Evolutionary conservation across 306 rosid genomes (phyloP), one percentile per base, ranked within the genome.

Genomic region (Citrullus colocynthis): DNA sequence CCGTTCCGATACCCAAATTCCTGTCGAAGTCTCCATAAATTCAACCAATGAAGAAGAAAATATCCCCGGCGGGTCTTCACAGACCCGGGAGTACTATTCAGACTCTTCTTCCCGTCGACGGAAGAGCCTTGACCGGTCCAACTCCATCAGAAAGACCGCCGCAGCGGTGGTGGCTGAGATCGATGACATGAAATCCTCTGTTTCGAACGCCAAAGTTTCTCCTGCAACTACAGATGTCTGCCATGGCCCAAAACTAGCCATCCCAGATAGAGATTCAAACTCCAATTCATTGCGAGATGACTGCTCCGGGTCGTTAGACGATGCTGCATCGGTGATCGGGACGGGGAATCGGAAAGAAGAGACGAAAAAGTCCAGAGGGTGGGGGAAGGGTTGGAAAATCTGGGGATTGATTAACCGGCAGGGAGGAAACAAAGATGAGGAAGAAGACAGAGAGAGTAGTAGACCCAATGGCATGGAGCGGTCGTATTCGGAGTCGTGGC

Each of bases 121-220:
- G 87, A 93, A 87, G 82, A 95, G 99, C 48, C 92, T 95, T 2
- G 99, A 95, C 77, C 75, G 97, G 85, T 95, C 99, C 69, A 95
- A 78, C 85, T 95, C 99, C 9, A 88, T 95, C 13, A 64, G 96
- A 77, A 95, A 86, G 82, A 92, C 97, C 5, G 97, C 97, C 0
- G 97, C 97, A 30, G 99, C 97, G 3, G 97, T 92, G 79, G 97
- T 95, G 82, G 97, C 95, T 0, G 99, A 95, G 81, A 92, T 95
- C 81, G 97, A 95, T 37, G 99, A 95, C 39, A 73, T 92, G 87
- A 92, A 89, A 81, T 84, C 57, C 8, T 52, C 89, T 3, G 96
- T 83, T 85, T 89, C 93, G 0, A 89, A 89, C 70, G 86, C 97
- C 0, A 93, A 91, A 80, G 96, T 91, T 58, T 83, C 89, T 59